Base-by-base conservation (phyloP, 306 rosid species). In the Mucuna pruriens region DNA sequence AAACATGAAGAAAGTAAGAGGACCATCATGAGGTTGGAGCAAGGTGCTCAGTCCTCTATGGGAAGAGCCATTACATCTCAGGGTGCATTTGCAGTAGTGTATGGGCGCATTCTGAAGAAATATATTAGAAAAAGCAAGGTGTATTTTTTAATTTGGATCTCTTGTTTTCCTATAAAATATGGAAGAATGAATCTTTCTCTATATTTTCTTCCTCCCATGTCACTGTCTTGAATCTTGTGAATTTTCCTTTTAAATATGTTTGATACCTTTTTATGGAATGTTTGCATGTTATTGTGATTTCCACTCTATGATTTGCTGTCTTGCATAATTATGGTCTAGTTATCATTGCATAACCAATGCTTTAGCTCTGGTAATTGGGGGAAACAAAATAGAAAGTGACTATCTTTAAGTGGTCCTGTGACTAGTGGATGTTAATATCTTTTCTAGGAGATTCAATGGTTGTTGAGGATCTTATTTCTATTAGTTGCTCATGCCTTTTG, bases 21-120 rank as follows among this genome's bases (percentile, higher is more conserved):
- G 89, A 83, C 87, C 48, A 85, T 94, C 84, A 84, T 94, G 82
- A 90, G 98, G 81, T 80, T 92, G 86, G 98, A 94, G 86, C 98
- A 94, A 71, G 80, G 89, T 86, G 86, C 90, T 33, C 85, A 61
- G 69, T 85, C 98, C 67, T 75, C 52, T 20, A 84, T 68, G 84
- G 86, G 79, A 66, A 89, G 98, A 84, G 81, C 80, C 71, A 90
- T 90, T 77, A 87, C 90, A 51, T 88, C 92, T 57, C 90, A 23
- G 49, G 94, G 91, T 74, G 97, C 97, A 75, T 75, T 94, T 77
- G 98, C 95, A 4, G 66, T 88, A 67, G 68, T 94, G 61, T 89
- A 89, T 80, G 98, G 97, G 39, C 94, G 78, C 70, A 86, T 80
- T 78, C 78, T 88, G 79, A 89, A 86, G 84, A 74, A 87, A 15